A percentile compares a stretch with the other conserved stretches of the same genome.
phyloP scores from a whole-genome alignment of 2,329 filamentous ascomycete species.

The Dothidotthia symphoricarpi region DNA sequence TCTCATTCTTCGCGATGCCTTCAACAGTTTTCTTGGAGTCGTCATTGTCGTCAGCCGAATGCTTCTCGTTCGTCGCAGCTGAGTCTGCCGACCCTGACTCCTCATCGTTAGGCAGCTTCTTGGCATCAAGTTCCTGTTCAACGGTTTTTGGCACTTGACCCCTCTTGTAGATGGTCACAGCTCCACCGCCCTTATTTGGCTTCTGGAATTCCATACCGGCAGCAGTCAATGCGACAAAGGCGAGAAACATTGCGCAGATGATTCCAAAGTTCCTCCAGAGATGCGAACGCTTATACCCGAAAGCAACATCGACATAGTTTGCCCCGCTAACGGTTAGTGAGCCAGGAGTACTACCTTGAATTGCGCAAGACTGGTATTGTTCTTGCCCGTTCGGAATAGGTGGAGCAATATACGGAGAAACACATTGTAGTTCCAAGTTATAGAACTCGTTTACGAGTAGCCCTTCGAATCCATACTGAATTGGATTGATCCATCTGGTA shows the following conservation, averaged over 20 bases:
- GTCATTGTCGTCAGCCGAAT: conserved; percentile 24
- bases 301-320: conserved; percentile 57
- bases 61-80: conserved; percentile 23
- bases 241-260: conserved; percentile 51
- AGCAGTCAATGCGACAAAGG: conserved; percentile 50
- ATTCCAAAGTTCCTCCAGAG: conserved; percentile 61
- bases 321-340: conserved; percentile 54
- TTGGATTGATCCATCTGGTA: conserved; percentile 49
- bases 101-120: conserved; percentile 48
- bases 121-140: conserved; percentile 57
- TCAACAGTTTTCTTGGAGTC: conserved; percentile 36
- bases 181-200: conserved; percentile 58
- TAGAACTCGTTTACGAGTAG: conserved; percentile 71
- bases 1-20: conserved; percentile 61
- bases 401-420: conserved; percentile 57
- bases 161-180: conserved; percentile 62
- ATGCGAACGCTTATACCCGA: conserved; percentile 56
- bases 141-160: conserved; percentile 61
- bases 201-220: conserved; percentile 52
- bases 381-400: conserved; percentile 46
- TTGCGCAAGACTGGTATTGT: conserved; percentile 59
- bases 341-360: conserved; percentile 58
- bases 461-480: conserved; percentile 68
- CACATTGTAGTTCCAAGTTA: conserved; percentile 55
- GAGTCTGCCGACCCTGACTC: conserved; percentile 49